Evolutionary conservation across 768 basidiomycete species (phyloP).

Genomic region (Inosperma sp.): DNA sequence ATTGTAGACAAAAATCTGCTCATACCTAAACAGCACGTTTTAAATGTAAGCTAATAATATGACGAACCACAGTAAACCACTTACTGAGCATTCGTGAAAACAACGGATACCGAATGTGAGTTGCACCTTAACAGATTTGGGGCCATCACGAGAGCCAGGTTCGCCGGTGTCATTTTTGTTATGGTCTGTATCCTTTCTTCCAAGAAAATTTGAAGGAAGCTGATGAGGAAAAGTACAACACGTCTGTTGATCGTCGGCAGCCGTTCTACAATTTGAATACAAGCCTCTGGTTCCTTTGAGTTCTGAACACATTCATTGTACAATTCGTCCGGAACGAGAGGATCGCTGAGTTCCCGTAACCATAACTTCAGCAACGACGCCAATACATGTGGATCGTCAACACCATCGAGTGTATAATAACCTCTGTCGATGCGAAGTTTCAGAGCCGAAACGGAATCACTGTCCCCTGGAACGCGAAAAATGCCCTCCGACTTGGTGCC

Average conservation of each 20-base stretch:
- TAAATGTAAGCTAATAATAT: slow-evolving; percentile 5
- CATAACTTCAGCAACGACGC: slow-evolving; percentile 90
- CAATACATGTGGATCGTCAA: slow-evolving; percentile 87
- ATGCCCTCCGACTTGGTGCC: slow-evolving; percentile 86
- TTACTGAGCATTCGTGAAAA: slow-evolving; percentile 89
- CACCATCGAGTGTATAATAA: slow-evolving; percentile 83
- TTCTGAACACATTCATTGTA: slow-evolving; percentile 85
- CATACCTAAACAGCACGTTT: slow-evolving; percentile 50
- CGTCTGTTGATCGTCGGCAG: slow-evolving; percentile 84
- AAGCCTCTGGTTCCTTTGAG: slow-evolving; percentile 61
- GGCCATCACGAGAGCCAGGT: slow-evolving; percentile 87
- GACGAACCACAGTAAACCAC: slow-evolving; percentile 27
- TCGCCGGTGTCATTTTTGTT: slow-evolving; percentile 89
- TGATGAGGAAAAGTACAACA: slow-evolving; percentile 83
- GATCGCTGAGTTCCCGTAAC: slow-evolving; percentile 88
- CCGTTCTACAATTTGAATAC: slow-evolving; percentile 67
- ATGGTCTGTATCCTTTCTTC: slow-evolving; percentile 64
- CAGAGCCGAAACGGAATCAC: slow-evolving; percentile 81
- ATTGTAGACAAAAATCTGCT: slow-evolving; percentile 85
- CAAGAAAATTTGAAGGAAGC: slow-evolving; percentile 86
- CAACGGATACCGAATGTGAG: slow-evolving; percentile 82
- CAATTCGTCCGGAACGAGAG: slow-evolving; percentile 85
- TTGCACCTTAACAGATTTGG: slow-evolving; percentile 85
- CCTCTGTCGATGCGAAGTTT: slow-evolving; percentile 89
- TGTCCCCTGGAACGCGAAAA: slow-evolving; percentile 89